These are phyloP conservation scores for Luffa acutangula DNA, from an alignment of 306 rosid species.

Conservation along the genomic window DNA sequence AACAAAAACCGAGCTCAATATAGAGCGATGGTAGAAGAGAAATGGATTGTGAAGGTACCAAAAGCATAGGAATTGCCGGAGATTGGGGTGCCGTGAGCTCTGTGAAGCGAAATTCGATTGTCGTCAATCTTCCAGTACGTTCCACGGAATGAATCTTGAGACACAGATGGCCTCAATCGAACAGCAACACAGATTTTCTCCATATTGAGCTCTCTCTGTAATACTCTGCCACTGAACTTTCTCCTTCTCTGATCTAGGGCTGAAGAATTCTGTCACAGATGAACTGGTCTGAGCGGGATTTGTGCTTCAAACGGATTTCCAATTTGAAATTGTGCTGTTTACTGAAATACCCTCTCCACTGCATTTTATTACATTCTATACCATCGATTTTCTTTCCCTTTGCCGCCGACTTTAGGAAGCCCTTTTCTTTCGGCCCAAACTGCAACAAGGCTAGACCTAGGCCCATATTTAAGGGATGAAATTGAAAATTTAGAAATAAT, in stretches of 20 bases:
- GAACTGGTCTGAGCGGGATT: not conserved
- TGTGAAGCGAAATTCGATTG: conserved; percentile 83
- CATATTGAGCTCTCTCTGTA: conserved; percentile 28
- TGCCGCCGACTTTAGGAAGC: not conserved
- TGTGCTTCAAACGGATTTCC: not conserved
- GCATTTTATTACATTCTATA: not conserved
- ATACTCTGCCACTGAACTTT: not conserved
- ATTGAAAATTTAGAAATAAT: too few relatives aligned
- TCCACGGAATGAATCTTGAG: conserved; percentile 37
- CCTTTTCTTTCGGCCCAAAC: not conserved
- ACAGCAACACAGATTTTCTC: conserved; percentile 94
- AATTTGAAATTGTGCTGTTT: not conserved
- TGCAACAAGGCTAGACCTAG: not conserved
- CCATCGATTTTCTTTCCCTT: not conserved
- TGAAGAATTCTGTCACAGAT: not conserved
- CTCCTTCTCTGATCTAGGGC: not conserved
- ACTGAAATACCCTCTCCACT: not conserved
- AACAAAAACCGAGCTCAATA: not conserved
- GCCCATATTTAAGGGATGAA: not conserved
- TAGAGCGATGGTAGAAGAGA: not conserved
- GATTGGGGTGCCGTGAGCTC: conserved; percentile 64
- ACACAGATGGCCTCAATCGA: conserved; percentile 54
- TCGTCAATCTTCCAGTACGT: conserved; percentile 76
- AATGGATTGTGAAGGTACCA: conserved; percentile 23
- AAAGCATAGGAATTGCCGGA: conserved; percentile 67